A percentile compares a stretch with the other conserved stretches of the same genome.
These are phyloP conservation scores for Pseudoperonospora humuli DNA, from an alignment of 352 stramenopile genomes.

Conservation along the genomic window DNA sequence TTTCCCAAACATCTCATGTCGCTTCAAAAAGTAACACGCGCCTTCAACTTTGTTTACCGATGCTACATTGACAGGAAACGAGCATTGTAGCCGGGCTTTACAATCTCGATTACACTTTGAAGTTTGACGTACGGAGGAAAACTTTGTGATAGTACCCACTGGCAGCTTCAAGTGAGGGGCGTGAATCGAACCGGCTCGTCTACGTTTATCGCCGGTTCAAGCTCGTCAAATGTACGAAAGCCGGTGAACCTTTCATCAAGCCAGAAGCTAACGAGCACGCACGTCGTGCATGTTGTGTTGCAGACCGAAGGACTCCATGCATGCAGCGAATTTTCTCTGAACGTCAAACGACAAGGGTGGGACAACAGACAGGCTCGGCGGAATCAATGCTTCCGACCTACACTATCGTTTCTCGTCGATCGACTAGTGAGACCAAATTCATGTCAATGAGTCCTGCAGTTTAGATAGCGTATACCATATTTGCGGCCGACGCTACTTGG, in stretches of 20 bases:
- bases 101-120: too few species aligned
- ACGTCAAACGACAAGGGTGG: constrained; percentile 11
- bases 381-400: constrained; percentile 5
- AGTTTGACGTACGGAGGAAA: too few species aligned
- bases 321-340: constrained; percentile 15
- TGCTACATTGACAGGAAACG: too few species aligned
- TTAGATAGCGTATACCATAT: too few species aligned
- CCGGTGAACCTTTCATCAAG: background rate
- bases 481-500: too few species aligned
- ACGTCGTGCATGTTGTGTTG: constrained; percentile 18
- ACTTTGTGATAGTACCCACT: too few species aligned
- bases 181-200: constrained; percentile 7
- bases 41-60: too few species aligned
- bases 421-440: constrained; percentile 7
- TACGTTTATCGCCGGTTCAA: constrained; percentile 17
- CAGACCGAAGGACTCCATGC: too few species aligned
- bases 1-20: too few species aligned
- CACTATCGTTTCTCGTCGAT: constrained; percentile 8
- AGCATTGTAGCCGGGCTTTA: too few species aligned
- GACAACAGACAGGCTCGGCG: constrained; percentile 11
- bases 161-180: background rate
- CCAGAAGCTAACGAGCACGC: constrained; percentile 11
- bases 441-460: too few species aligned
- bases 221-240: constrained; percentile 11
- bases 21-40: too few species aligned